Evolutionary conservation across 148 eudicot genomes (phyloP).

Genomic region (Rhododendron ovatum): DNA sequence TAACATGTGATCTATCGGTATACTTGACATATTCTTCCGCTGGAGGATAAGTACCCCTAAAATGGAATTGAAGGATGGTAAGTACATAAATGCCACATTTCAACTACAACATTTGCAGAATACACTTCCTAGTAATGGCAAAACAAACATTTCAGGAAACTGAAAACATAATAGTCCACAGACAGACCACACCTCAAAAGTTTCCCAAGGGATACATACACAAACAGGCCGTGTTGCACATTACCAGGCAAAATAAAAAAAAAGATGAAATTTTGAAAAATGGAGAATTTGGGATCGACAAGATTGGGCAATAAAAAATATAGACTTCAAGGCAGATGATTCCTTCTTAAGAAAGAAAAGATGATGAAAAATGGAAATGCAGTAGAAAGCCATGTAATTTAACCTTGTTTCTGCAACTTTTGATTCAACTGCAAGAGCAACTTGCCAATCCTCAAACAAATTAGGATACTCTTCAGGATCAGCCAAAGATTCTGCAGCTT

Average conservation of each 20-base stretch:
- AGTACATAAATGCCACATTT: not conserved
- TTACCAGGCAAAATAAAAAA: not conserved
- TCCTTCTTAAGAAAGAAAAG: slow-evolving; percentile 5
- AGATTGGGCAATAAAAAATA: not conserved
- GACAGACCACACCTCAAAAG: not conserved
- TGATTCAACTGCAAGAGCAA: slow-evolving; percentile 84
- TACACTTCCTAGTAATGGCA: not conserved
- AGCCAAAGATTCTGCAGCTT: slow-evolving; percentile 97
- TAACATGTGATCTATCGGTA: slow-evolving; percentile 65
- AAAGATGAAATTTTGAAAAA: not conserved
- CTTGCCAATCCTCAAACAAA: slow-evolving; percentile 93
- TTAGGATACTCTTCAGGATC: slow-evolving; percentile 94
- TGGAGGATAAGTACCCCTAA: slow-evolving; percentile 72
- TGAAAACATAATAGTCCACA: not conserved
- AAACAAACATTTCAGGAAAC: not conserved
- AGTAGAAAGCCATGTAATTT: slow-evolving; percentile 18
- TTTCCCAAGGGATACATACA: not conserved
- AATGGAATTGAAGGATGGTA: slow-evolving; percentile 9
- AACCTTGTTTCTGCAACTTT: slow-evolving; percentile 83
- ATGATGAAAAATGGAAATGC: not conserved
- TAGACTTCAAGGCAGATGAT: not conserved
- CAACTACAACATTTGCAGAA: not conserved
- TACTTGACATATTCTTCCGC: slow-evolving; percentile 72
- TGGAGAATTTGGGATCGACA: not conserved
- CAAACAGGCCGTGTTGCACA: not conserved